Conservation (phyloP, 192 early-diverging fungal genomes). For the Backusella liffmaniae region DNA sequence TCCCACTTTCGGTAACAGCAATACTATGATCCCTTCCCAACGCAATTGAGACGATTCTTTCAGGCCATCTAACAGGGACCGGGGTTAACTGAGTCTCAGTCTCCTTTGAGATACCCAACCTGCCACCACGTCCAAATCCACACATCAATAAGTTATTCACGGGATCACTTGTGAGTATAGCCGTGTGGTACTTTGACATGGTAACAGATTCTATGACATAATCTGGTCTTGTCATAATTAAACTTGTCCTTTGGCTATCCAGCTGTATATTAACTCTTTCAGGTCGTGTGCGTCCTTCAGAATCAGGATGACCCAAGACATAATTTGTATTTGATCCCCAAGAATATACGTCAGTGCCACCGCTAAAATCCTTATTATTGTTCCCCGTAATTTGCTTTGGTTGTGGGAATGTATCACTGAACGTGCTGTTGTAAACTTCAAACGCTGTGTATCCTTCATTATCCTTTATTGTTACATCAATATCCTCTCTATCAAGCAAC, state of each 20-base stretch:
- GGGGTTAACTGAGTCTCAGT: slow-evolving; percentile 59
- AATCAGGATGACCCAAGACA: slow-evolving; percentile 62
- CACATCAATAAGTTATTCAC: slow-evolving; percentile 47
- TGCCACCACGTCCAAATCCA: slow-evolving; percentile 69
- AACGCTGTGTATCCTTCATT: slow-evolving; percentile 45
- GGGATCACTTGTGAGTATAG: slow-evolving; percentile 46
- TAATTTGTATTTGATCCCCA: slow-evolving; percentile 78
- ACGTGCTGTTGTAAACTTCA: slow-evolving; percentile 37
- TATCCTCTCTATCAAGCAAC: slow-evolving; percentile 15
- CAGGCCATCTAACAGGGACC: slow-evolving; percentile 43
- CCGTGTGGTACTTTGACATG: slow-evolving; percentile 73
- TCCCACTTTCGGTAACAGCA: slow-evolving; percentile 52
- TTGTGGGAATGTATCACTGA: slow-evolving; percentile 19
- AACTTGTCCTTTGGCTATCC: slow-evolving; percentile 31
- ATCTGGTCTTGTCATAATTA: slow-evolving; percentile 24
- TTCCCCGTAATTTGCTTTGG: neutral
- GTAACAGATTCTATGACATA: slow-evolving; percentile 33
- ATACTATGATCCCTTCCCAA: slow-evolving; percentile 73
- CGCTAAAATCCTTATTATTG: neutral
- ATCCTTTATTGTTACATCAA: slow-evolving; percentile 29
- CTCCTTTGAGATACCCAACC: slow-evolving; percentile 59
- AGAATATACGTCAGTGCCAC: slow-evolving; percentile 55
- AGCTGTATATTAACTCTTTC: slow-evolving; percentile 55
- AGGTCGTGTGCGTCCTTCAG: slow-evolving; percentile 61
- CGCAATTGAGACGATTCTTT: slow-evolving; percentile 45